Evolutionary conservation across 345 rosid species (phyloP), one percentile per base, ranked within the genome.

Genomic region (Camelina neglecta): DNA sequence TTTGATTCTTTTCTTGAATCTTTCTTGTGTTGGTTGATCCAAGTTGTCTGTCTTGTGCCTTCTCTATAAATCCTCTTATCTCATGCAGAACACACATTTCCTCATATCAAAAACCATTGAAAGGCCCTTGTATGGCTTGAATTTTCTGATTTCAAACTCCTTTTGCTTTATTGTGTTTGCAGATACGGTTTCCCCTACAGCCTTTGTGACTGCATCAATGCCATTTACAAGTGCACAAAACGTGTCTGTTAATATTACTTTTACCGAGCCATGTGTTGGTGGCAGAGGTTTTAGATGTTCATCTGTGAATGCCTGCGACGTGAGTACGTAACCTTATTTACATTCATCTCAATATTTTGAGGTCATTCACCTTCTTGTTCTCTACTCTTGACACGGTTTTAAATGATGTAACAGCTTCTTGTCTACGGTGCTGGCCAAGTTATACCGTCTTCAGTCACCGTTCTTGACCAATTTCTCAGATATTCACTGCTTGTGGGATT

Each of bases 401-500:
- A 51, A 71, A 44, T 41, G 20, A 69, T 67, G 56, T 79, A 80
- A 70, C 93, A 94, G 98, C 89, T 94, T 77, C 83, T 92, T 60
- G 96, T 92, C 54, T 94, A 94, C 65, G 98, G 97, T 51, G 83
- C 88, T 70, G 98, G 93, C 78, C 83, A 90, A 84, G 90, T 94
- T 31, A 78, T 92, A 67, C 96, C 98, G 18, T 86, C 97, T 57
- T 89, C 96, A 1, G 33, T 92, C 47, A 73, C 83, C 39, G 71
- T 84, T 75, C 72, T 90, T 76, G 80, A 85, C 80, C 80, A 82
- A 41, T 80, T 84, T 79, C 86, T 94, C 55, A 77, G 76, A 70
- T 94, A 94, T 75, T 82, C 88, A 11, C 87, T 94, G 70, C 80
- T 86, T 57, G 95, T 94, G 82, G 83, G 81, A 47, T 74, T 92